These are phyloP conservation scores for Scenedesmus sp. DNA, from an alignment of 163 green algal species.

Conservation along the genomic window DNA sequence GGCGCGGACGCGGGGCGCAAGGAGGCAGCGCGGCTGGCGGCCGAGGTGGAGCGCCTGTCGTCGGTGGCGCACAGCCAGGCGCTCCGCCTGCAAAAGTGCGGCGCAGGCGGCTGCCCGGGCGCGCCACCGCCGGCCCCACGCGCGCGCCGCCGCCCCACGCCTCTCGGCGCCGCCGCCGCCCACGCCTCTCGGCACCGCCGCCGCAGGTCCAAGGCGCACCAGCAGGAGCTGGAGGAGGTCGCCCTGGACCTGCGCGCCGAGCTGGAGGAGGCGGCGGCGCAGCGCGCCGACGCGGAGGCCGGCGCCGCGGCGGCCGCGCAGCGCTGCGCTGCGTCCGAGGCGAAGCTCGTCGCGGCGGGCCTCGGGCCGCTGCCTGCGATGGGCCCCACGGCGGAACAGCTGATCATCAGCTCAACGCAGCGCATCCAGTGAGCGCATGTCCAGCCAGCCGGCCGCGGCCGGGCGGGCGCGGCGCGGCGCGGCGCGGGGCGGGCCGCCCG, in stretches of 20 bases:
- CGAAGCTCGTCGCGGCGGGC: constrained; percentile 26
- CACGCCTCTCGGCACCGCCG: background rate
- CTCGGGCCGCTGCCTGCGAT: constrained; percentile 21
- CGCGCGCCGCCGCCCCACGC: too few species aligned
- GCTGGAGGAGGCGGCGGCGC: constrained; percentile 1
- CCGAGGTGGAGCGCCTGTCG: constrained; percentile 34
- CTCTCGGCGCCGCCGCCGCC: too few species aligned
- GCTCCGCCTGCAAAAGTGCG: constrained; percentile 33
- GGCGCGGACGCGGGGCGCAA: constrained; percentile 6
- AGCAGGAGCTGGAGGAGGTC: constrained; percentile 41
- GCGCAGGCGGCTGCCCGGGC: too few species aligned
- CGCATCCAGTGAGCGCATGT: constrained; percentile 40
- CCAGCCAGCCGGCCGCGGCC: too few species aligned
- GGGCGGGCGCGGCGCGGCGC: too few species aligned
- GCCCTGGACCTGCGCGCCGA: constrained; percentile 23
- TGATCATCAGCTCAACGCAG: constrained; percentile 38
- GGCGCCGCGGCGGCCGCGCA: background rate
- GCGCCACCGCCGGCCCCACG: too few species aligned
- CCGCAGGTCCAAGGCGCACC: constrained; percentile 23
- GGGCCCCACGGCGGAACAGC: constrained; percentile 38
- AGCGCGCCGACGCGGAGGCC: background rate
- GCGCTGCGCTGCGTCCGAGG: constrained; percentile 8
- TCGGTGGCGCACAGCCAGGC: constrained; percentile 38
- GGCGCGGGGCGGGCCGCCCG: too few species aligned
- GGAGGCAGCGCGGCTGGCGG: constrained; percentile 23